A percentile compares a stretch with the other conserved stretches of the same genome.
Conservation (phyloP, 202 grass and related monocot species). For the Brachypodium distachyon region DNA sequence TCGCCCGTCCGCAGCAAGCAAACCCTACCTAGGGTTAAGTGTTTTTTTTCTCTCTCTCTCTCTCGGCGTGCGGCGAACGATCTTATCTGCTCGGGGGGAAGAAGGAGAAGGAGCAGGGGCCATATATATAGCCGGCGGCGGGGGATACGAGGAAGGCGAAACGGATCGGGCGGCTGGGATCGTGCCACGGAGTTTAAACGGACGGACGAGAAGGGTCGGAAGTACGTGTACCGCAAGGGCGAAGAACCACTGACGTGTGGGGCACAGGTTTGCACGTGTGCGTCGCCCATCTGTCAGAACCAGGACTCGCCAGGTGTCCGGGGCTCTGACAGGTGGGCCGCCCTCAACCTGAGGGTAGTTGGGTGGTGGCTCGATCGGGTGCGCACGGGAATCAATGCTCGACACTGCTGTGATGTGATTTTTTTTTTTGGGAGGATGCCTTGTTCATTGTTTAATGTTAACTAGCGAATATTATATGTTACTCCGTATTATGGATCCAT, state of each 20-base stretch:
- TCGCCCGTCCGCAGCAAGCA: too few relatives aligned
- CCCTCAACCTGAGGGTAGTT: too few relatives aligned
- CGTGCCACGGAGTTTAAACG: not conserved
- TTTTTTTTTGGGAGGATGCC: too few relatives aligned
- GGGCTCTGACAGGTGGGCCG: not conserved
- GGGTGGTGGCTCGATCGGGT: not conserved
- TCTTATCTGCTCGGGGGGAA: slow-evolving; percentile 34
- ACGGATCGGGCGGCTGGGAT: slow-evolving; percentile 12
- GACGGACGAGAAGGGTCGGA: not conserved
- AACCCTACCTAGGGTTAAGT: slow-evolving; percentile 38
- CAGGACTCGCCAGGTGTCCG: not conserved
- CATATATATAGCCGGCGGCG: slow-evolving; percentile 30
- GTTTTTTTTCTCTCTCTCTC: rapidly evolving
- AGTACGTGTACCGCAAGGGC: not conserved
- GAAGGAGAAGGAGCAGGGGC: not conserved
- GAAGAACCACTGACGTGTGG: not conserved
- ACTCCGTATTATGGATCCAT: too few relatives aligned
- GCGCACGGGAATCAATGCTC: not conserved
- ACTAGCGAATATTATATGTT: too few relatives aligned
- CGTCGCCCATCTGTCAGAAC: not conserved
- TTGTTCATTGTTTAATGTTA: too few relatives aligned
- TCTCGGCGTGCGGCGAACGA: not conserved
- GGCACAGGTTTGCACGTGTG: not conserved
- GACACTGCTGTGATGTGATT: not conserved
- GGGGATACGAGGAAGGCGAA: not conserved